These are phyloP conservation scores for Stromatinia cepivora DNA, from an alignment of 2,329 filamentous ascomycete genomes.

Conservation along the genomic window DNA sequence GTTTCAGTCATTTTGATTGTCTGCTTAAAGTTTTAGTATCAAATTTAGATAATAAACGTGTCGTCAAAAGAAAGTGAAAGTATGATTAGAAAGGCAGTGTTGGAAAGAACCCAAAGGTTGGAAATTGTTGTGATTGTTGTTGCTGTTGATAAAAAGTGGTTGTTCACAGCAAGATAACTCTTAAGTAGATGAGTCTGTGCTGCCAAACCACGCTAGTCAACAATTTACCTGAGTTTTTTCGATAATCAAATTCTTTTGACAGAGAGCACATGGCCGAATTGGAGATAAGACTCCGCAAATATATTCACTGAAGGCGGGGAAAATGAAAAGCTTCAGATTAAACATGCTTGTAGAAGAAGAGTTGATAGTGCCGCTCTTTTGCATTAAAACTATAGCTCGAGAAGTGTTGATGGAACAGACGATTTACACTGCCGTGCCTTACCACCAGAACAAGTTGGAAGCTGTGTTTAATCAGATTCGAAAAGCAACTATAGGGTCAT, in stretches of 20 bases:
- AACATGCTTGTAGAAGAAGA: background rate
- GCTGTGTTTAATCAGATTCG: background rate
- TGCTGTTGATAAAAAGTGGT: conserved; percentile 8
- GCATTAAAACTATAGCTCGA: background rate
- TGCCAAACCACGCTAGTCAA: background rate
- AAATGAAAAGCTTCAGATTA: background rate
- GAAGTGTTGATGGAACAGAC: background rate
- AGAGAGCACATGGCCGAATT: background rate
- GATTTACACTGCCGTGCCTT: background rate
- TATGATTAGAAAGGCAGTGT: background rate
- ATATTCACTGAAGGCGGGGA: conserved; percentile 7
- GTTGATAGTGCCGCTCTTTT: background rate
- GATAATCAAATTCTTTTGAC: background rate
- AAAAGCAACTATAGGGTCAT: too few species aligned
- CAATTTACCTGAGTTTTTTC: background rate
- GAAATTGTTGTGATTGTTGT: conserved; percentile 7
- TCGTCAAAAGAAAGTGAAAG: background rate
- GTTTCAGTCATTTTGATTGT: conserved; percentile 21
- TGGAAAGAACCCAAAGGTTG: background rate
- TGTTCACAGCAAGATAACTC: background rate
- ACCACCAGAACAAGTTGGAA: background rate
- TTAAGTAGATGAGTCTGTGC: background rate
- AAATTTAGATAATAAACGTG: background rate
- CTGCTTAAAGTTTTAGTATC: background rate
- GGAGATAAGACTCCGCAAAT: background rate